Conservation (phyloP, 2,329 filamentous ascomycete genomes). For the Delphinella strobiligena region DNA sequence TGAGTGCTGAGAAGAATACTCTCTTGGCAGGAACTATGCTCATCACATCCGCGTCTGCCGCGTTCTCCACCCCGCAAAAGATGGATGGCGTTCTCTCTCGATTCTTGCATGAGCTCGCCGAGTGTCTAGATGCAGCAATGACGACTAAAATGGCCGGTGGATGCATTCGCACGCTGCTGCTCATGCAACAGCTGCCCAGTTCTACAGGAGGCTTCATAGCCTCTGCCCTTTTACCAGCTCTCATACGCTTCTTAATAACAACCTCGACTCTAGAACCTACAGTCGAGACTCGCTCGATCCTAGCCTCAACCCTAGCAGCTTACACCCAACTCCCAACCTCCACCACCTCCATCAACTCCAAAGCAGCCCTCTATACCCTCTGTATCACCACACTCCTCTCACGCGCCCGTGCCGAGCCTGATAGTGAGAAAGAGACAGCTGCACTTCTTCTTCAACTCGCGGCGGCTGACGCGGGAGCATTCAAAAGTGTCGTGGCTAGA, state of each 20-base stretch:
- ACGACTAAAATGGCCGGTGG: constrained; percentile 83
- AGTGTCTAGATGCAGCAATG: constrained; percentile 71
- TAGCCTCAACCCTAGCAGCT: constrained; percentile 64
- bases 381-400: constrained; percentile 66
- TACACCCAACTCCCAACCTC: constrained; percentile 42
- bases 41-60: constrained; percentile 60
- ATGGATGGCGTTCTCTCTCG: constrained; percentile 37
- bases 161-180: constrained; percentile 73
- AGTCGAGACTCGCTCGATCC: constrained; percentile 57
- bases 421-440: constrained; percentile 59
- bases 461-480: constrained; percentile 57
- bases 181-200: constrained; percentile 44
- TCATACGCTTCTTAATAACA: constrained; percentile 63
- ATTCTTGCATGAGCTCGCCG: constrained; percentile 70
- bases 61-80: too few relatives aligned
- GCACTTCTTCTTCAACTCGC: constrained; percentile 69
- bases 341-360: constrained; percentile 26
- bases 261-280: constrained; percentile 58
- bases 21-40: constrained; percentile 81
- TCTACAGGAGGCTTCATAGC: constrained; percentile 59
- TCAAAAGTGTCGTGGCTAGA: constrained; percentile 59
- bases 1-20: constrained; percentile 86
- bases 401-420: constrained; percentile 53
- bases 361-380: constrained; percentile 56
- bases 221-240: constrained; percentile 59